Evolutionary conservation across 225 moss, liverwort and hornwort genomes (phyloP).

Genomic region (Lunularia cruciata): DNA sequence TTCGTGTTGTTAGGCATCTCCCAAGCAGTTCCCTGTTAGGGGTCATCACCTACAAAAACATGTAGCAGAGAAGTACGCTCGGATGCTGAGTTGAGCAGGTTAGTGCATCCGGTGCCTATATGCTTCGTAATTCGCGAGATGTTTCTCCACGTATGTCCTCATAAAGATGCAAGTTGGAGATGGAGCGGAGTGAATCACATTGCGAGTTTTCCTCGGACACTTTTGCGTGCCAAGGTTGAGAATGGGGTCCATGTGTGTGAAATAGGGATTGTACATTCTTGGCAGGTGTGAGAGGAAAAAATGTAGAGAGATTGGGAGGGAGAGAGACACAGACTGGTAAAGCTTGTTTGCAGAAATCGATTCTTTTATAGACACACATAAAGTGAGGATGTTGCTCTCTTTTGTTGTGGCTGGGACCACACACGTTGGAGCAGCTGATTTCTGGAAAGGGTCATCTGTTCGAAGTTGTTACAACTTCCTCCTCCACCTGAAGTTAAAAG

Average conservation of each 20-base stretch:
- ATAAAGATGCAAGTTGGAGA: neutral
- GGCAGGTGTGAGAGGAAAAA: slow-evolving; percentile 4
- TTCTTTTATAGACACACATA: neutral
- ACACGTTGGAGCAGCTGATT: neutral
- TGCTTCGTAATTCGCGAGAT: no score
- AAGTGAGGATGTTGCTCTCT: neutral
- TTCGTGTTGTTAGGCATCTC: neutral
- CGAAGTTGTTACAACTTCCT: slow-evolving; percentile 5
- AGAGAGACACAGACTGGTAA: slow-evolving; percentile 5
- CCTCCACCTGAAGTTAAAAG: neutral
- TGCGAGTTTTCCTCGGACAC: neutral
- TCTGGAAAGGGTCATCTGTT: neutral
- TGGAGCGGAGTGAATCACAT: neutral
- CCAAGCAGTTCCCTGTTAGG: neutral
- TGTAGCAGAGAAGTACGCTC: neutral
- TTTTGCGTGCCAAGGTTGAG: neutral
- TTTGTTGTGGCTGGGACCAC: neutral
- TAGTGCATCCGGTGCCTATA: neutral
- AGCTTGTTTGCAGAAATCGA: neutral
- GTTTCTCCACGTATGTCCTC: no score
- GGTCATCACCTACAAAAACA: neutral
- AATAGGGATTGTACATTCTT: neutral
- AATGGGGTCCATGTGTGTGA: neutral
- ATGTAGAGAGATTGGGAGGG: no score
- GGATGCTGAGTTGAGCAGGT: neutral